Base-by-base conservation (phyloP, 768 basidiomycete species). In the Lentinula lateritia region DNA sequence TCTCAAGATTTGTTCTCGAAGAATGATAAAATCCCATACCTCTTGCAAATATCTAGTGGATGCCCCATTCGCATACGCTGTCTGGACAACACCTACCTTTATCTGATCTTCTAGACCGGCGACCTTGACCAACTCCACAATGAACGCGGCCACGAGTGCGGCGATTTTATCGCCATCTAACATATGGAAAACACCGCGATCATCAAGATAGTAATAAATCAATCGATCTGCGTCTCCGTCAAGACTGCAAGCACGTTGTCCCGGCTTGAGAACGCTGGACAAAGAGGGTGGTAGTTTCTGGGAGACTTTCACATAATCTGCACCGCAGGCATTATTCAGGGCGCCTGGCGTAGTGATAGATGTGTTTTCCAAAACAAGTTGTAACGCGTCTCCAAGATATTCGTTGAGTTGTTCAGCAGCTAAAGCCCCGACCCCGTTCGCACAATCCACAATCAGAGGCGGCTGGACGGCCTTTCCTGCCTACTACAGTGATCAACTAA, bases 151-250 rank as follows among this genome's bases (percentile, higher is more conserved):
- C 23, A 93, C 93, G 39, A 99, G 81, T 0, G 90, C 88, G 3
- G 97, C 92, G 61, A 98, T 98, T 82, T 98, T 99, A 77, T 99
- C 97, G 10, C 97, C 97, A 66, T 99, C 97, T 45, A 99, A 83
- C 83, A 99, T 86, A 67, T 86, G 89, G 78, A 98, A 99, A 57
- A 82, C 78, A 38, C 84, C 80, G 35, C 81, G 78, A 62, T 88
- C 85, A 70, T 94, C 92, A 62, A 93, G 74, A 72, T 97, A 98
- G 76, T 87, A 98, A 72, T 94, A 99, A 70, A 99, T 95, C 66
- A 99, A 77, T 42, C 97, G 87, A 76, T 99, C 97, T 4, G 97
- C 97, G 72, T 99, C 97, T 41, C 97, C 97, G 66, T 99, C 97
- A 60, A 97, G 82, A 70, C 94, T 96, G 74, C 95, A 98, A 1